Percentiles rank a stretch among this genome's conserved stretches.
Conservation (phyloP, 495 filamentous ascomycete species). For the Neurospora sp. region DNA sequence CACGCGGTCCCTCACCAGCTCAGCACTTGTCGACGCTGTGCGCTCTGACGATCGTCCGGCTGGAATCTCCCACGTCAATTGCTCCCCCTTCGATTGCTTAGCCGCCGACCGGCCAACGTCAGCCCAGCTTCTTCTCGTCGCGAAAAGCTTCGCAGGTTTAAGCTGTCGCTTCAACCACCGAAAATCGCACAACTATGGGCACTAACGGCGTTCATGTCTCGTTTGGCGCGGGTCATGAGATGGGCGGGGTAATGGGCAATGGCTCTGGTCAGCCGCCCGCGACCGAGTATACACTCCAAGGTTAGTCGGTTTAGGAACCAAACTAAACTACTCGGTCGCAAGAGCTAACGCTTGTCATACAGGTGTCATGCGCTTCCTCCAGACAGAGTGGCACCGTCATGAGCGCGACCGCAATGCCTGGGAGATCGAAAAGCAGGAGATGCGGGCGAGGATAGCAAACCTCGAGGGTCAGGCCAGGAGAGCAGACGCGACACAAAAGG, state of each 20-base stretch:
- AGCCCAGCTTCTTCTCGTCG: not conserved
- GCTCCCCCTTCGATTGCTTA: not conserved
- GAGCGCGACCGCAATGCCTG: slow-evolving; percentile 96
- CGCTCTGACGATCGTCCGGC: not conserved
- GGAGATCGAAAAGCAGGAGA: slow-evolving; percentile 98
- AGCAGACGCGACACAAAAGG: slow-evolving; percentile 76
- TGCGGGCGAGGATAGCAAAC: slow-evolving; percentile 96
- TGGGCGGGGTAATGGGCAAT: slow-evolving; percentile 27
- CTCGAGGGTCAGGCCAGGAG: slow-evolving; percentile 82
- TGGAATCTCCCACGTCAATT: not conserved
- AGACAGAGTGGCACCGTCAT: slow-evolving; percentile 98
- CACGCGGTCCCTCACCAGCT: not conserved
- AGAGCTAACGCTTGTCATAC: slow-evolving; percentile 7
- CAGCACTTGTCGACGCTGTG: not conserved
- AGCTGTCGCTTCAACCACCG: not conserved
- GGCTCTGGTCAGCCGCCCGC: slow-evolving; percentile 58
- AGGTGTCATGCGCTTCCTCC: slow-evolving; percentile 99
- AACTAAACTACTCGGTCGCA: not conserved
- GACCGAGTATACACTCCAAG: slow-evolving; percentile 98
- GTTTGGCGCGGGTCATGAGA: slow-evolving; percentile 40
- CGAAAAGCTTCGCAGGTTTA: not conserved
- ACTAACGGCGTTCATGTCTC: slow-evolving; percentile 47
- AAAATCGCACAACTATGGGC: slow-evolving; percentile 43
- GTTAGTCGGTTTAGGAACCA: slow-evolving; percentile 35
- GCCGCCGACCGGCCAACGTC: not conserved